Evolutionary conservation across 352 stramenopile species (phyloP), one percentile per base, ranked within the genome.

Genomic region (Phytophthora litchii): DNA sequence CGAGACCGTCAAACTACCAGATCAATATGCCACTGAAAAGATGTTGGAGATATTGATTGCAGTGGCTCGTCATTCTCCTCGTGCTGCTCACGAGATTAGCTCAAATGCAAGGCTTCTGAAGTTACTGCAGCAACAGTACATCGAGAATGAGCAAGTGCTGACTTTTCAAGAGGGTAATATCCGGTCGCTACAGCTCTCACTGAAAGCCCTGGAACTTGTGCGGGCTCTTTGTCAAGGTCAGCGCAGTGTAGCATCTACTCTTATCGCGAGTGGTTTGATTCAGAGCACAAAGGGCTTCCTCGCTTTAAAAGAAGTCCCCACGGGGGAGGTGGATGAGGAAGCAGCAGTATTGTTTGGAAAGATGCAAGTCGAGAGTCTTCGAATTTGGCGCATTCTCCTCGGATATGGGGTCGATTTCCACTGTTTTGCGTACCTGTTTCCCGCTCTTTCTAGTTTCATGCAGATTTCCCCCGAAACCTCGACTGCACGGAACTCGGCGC

Each of bases 351-450:
- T 82, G 23, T 71, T 80, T 55, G 40, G 25, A 19, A 46, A 57
- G 41, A 61, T 88, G 23, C 79, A 88, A 64, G 40, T 78, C 11
- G 77, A 88, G 47, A 85, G 75, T 17, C 55, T 89, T 13, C 76
- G 78, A 0, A 72, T 89, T 20, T 91, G 81, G 81, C 75, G 79
- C 16, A 62, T 87, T 46, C 74, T 87, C 0, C 67, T 91, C 0
- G 60, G 65, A n/a, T 91, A 89, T 53, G 71, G 71, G 7, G 58
- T 91, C 9, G 81, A 91, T 41, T 84, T 87, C 27, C 77, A 88
- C 56, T 87, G 81, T 17, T 85, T 91, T 21, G 70, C 70, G 21
- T 91, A 91, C 49, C 29, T 89, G 14, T 91, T 83, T 42, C 69
- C 81, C 0, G 46, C 85, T 27, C 50, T 91, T 8, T 86, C 72